Evolutionary conservation across 805 yeast species (phyloP).

Genomic region (Teunomyces pallodes): DNA sequence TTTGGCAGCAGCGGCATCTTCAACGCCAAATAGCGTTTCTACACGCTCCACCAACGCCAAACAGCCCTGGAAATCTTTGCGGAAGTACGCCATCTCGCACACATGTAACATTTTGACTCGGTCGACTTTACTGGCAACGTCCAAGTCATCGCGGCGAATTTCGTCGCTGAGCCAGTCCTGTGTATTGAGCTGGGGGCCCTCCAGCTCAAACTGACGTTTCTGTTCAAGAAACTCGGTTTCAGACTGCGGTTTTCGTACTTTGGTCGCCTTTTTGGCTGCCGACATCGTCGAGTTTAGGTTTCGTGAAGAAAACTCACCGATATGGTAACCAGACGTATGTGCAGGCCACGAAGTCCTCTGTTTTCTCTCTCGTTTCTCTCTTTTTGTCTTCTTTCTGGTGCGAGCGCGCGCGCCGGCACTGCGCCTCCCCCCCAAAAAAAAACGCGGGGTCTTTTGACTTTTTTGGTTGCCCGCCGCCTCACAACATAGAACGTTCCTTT

Average conservation of each 20-base stretch:
- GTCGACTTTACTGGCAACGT: slow-evolving; percentile 45
- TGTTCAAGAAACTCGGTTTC: slow-evolving; percentile 62
- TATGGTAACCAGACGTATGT: neutral
- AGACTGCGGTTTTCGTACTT: slow-evolving; percentile 63
- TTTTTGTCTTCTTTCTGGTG: too few species aligned
- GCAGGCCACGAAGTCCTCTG: too few species aligned
- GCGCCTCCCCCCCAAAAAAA: too few species aligned
- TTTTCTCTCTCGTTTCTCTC: too few species aligned
- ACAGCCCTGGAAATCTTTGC: slow-evolving; percentile 51
- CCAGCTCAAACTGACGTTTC: slow-evolving; percentile 42
- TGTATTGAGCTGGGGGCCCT: slow-evolving; percentile 60
- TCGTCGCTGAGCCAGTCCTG: slow-evolving; percentile 40
- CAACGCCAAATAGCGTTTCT: slow-evolving; percentile 28
- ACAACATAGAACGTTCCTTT: too few species aligned
- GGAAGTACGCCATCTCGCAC: slow-evolving; percentile 62
- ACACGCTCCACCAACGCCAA: slow-evolving; percentile 26
- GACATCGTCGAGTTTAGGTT: neutral
- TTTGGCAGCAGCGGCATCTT: slow-evolving; percentile 14
- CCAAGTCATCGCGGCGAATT: slow-evolving; percentile 22
- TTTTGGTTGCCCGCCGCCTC: too few species aligned
- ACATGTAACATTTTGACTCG: slow-evolving; percentile 56
- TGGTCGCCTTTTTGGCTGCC: slow-evolving; percentile 1
- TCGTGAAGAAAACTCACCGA: neutral
- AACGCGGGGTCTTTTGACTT: too few species aligned
- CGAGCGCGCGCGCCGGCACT: too few species aligned